phyloP scores from a whole-genome alignment of 495 filamentous ascomycete species.

The Opeltia flavorubescens region DNA sequence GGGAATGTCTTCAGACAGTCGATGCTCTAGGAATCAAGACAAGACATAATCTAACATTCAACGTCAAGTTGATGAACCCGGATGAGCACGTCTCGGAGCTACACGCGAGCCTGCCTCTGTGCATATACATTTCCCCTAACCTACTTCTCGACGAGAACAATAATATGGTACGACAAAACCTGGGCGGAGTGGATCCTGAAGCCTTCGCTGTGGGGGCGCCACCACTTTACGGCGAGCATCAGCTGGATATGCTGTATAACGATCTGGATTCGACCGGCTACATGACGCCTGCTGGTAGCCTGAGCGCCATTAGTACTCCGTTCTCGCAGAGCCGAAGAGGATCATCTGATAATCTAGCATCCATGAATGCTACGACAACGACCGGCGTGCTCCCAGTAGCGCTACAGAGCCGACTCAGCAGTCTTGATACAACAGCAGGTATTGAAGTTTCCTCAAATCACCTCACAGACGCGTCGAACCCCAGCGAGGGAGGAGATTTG shows the following conservation, averaged over 20 bases:
- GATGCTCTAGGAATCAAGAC: conserved; percentile 74
- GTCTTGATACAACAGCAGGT: conserved; percentile 25
- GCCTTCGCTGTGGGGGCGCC: conserved; percentile 47
- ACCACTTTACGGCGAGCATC: conserved; percentile 76
- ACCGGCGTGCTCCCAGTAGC: conserved; percentile 37
- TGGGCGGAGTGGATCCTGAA: conserved; percentile 22
- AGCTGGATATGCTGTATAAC: conserved; percentile 77
- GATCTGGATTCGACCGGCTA: conserved; percentile 64
- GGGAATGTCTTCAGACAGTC: conserved; percentile 71
- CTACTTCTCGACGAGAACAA: conserved; percentile 72
- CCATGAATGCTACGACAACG: conserved; percentile 43
- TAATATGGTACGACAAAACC: conserved; percentile 45
- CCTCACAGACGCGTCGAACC: too few relatives aligned
- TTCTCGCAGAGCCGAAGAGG: conserved; percentile 59
- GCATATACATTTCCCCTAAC: conserved; percentile 87
- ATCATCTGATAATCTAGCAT: conserved; percentile 65
- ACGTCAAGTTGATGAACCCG: conserved; percentile 78
- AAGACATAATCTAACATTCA: conserved; percentile 72
- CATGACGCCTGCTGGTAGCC: conserved; percentile 52
- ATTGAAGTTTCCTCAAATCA: not conserved
- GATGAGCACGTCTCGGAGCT: conserved; percentile 83
- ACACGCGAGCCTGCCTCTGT: conserved; percentile 71
- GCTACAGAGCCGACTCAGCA: conserved; percentile 48
- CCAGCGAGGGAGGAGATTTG: too few relatives aligned
- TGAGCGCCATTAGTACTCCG: conserved; percentile 63